phyloP scores from a whole-genome alignment of 495 filamentous ascomycete genomes.

The Annulohypoxylon maeteangense region DNA sequence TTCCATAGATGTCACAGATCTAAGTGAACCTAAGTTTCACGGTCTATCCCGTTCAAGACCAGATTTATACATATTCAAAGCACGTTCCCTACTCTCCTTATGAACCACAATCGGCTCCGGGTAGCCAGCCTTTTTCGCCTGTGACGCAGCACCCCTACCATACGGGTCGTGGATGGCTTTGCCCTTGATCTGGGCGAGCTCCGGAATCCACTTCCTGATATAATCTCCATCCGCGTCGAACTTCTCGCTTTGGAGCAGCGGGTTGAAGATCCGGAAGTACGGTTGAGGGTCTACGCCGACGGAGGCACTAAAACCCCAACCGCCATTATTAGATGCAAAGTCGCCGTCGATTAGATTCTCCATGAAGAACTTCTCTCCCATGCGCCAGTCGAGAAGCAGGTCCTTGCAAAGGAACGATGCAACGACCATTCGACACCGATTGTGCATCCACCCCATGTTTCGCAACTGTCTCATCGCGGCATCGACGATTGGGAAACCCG shows the following conservation, averaged over 20 bases:
- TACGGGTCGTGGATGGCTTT: slow-evolving; percentile 85
- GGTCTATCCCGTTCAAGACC: slow-evolving; percentile 58
- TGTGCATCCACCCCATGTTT: slow-evolving; percentile 84
- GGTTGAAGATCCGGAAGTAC: slow-evolving; percentile 93
- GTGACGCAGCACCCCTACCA: slow-evolving; percentile 66
- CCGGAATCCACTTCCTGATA: slow-evolving; percentile 77
- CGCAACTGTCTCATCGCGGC: slow-evolving; percentile 89
- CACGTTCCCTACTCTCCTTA: slow-evolving; percentile 69
- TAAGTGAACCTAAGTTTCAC: slow-evolving; percentile 4
- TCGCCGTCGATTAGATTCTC: slow-evolving; percentile 89
- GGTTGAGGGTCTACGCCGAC: slow-evolving; percentile 93
- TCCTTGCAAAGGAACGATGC: slow-evolving; percentile 91
- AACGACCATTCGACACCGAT: slow-evolving; percentile 88
- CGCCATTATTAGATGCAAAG: slow-evolving; percentile 91
- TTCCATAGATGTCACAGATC: too few species aligned
- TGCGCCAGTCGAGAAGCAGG: slow-evolving; percentile 88
- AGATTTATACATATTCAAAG: slow-evolving; percentile 77
- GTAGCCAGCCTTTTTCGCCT: slow-evolving; percentile 75
- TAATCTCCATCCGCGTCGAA: slow-evolving; percentile 77
- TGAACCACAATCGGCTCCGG: slow-evolving; percentile 81
- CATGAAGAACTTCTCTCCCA: slow-evolving; percentile 92
- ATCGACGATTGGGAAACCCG: slow-evolving; percentile 89
- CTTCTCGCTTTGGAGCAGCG: slow-evolving; percentile 84
- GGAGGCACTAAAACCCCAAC: slow-evolving; percentile 85
- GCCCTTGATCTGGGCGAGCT: slow-evolving; percentile 68